phyloP scores from a whole-genome alignment of 331 rosid genomes.

The Ulmus americana region DNA sequence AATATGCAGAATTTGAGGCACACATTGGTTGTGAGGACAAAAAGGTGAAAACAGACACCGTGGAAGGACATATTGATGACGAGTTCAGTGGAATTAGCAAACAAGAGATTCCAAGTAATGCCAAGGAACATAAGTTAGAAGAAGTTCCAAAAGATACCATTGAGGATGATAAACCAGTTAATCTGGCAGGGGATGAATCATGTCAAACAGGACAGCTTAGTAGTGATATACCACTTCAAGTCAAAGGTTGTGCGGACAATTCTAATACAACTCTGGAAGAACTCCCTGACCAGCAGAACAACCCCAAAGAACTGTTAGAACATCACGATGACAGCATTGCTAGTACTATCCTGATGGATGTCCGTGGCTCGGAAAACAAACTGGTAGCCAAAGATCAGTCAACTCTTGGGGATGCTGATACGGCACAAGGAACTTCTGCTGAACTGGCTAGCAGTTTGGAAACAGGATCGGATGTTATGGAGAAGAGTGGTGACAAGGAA shows the following conservation, averaged over 20 bases:
- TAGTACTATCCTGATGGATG: slow-evolving; percentile 22
- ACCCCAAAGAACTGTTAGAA: slow-evolving; percentile 27
- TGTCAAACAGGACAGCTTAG: slow-evolving; percentile 30
- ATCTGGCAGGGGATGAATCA: slow-evolving; percentile 21
- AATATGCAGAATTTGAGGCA: slow-evolving; percentile 25
- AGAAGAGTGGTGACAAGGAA: too few species aligned
- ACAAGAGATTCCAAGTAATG: slow-evolving; percentile 15
- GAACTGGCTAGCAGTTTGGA: background rate
- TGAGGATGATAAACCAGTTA: slow-evolving; percentile 25
- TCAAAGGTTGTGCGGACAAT: slow-evolving; percentile 15
- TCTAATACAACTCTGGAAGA: slow-evolving; percentile 18
- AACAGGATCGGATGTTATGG: too few species aligned
- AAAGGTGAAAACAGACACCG: slow-evolving; percentile 21
- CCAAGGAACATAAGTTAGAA: slow-evolving; percentile 32
- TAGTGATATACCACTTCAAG: slow-evolving; percentile 19
- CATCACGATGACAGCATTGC: slow-evolving; percentile 23
- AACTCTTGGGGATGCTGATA: slow-evolving; percentile 16
- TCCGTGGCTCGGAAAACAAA: slow-evolving; percentile 25
- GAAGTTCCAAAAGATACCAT: slow-evolving; percentile 17
- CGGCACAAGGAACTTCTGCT: slow-evolving; percentile 25
- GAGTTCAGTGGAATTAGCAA: slow-evolving; percentile 17
- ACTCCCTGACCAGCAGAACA: slow-evolving; percentile 27
- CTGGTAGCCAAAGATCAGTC: slow-evolving; percentile 13
- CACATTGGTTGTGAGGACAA: slow-evolving; percentile 9
- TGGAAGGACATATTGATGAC: slow-evolving; percentile 17